A percentile compares a stretch with the other conserved stretches of the same genome.
Evolutionary conservation across 1,284 basidiomycete species (phyloP).

Genomic region (Pisolithus thermaeus): DNA sequence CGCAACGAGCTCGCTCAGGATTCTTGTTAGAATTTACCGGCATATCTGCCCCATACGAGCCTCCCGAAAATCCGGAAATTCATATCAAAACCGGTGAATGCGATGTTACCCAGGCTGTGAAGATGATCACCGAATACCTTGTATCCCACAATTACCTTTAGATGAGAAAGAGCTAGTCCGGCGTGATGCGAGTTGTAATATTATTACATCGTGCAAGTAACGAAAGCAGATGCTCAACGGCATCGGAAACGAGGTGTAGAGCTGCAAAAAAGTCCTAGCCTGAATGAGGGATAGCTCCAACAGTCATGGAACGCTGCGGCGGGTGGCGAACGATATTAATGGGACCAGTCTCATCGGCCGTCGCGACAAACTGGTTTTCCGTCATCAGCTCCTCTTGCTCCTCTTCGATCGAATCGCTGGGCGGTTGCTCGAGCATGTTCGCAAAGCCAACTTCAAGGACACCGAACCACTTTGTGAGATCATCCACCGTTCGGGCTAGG

Average conservation of each 20-base stretch:
- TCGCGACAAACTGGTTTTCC: constrained; percentile 14
- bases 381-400: constrained; percentile 41
- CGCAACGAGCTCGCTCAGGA: constrained; percentile 6
- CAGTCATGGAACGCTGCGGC: constrained; percentile 7
- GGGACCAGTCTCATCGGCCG: constrained; percentile 12
- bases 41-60: constrained; percentile 96
- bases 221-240: constrained; percentile 17
- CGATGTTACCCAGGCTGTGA: constrained; percentile 77
- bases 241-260: constrained; percentile 2
- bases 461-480: constrained; percentile 77
- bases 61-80: constrained; percentile 82
- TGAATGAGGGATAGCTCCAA: constrained; percentile 13
- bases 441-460: constrained; percentile 69
- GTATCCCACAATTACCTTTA: constrained; percentile 50
- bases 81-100: constrained; percentile 88
- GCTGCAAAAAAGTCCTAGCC: constrained; percentile 5
- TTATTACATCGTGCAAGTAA: too few species aligned
- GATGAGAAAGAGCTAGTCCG: neutral
- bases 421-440: constrained; percentile 52
- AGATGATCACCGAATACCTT: constrained; percentile 82
- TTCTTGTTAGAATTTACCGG: constrained; percentile 84
- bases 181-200: too few species aligned
- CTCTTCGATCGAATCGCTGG: constrained; percentile 50
- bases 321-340: constrained; percentile 6
- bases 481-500: constrained; percentile 72